Conservation (phyloP, 331 rosid species). For the Prunus yedoensis region DNA sequence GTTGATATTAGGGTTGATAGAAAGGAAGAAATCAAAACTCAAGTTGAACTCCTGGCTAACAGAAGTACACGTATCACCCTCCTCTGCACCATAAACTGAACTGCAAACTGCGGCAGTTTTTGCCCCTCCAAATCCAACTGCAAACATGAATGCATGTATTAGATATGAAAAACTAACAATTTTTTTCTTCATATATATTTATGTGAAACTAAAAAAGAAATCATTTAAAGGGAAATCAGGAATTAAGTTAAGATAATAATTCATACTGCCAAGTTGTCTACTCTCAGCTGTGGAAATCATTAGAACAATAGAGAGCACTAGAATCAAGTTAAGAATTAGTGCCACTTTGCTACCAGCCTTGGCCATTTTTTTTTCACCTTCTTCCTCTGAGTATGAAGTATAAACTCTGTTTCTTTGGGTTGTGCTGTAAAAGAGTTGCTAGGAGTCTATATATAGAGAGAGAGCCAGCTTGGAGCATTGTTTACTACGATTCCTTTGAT, state of each 20-base stretch:
- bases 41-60: not conserved
- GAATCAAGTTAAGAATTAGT: not conserved
- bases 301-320: not conserved
- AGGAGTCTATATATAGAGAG: not conserved
- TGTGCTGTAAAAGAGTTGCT: not conserved
- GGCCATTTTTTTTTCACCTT: not conserved
- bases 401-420: not conserved
- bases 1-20: slow-evolving; percentile 24
- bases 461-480: not conserved
- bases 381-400: not conserved
- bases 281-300: slow-evolving; percentile 10
- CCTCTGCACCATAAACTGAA: not conserved
- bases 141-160: not conserved
- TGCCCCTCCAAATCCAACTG: not conserved
- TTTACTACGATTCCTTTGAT: not conserved
- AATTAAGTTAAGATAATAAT: not conserved
- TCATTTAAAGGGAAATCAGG: not conserved
- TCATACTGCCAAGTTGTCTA: not conserved
- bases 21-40: not conserved
- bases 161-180: too few relatives aligned
- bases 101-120: not conserved
- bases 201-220: not conserved
- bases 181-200: not conserved
- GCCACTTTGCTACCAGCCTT: not conserved
- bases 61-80: slow-evolving; percentile 19